These are phyloP conservation scores for Prunella vulgaris DNA, from an alignment of 257 asterid species.

Conservation along the genomic window DNA sequence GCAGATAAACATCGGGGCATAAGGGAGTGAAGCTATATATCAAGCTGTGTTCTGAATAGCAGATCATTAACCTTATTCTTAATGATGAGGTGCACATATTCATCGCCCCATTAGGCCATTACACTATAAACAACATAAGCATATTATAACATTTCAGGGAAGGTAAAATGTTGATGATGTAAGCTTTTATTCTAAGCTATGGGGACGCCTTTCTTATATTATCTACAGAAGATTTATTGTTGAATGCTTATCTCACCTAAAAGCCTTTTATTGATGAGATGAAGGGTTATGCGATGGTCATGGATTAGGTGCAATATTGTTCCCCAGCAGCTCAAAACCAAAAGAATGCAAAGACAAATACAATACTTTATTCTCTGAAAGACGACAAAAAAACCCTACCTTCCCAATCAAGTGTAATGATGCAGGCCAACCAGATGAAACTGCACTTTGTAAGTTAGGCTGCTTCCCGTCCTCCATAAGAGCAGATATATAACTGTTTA, in stretches of 20 bases:
- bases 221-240: neutral
- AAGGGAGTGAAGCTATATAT: slow-evolving; percentile 8
- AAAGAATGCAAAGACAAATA: neutral
- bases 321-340: neutral
- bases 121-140: neutral
- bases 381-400: slow-evolving; percentile 37
- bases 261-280: neutral
- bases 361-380: neutral
- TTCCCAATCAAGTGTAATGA: slow-evolving; percentile 94
- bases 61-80: slow-evolving; percentile 12
- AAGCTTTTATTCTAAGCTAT: neutral
- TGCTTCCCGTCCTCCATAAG: slow-evolving; percentile 61
- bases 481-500: slow-evolving; percentile 84
- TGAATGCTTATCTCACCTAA: neutral
- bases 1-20: neutral
- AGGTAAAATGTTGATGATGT: neutral
- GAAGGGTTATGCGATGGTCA: slow-evolving; percentile 9
- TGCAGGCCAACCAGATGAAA: slow-evolving; percentile 90
- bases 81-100: slow-evolving; percentile 10
- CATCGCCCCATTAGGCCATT: neutral
- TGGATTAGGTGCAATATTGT: neutral
- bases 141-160: neutral
- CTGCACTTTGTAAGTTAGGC: slow-evolving; percentile 60
- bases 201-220: slow-evolving; percentile 3
- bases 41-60: slow-evolving; percentile 9